Base-by-base conservation (phyloP, 495 filamentous ascomycete genomes). In the Neurospora sp. region DNA sequence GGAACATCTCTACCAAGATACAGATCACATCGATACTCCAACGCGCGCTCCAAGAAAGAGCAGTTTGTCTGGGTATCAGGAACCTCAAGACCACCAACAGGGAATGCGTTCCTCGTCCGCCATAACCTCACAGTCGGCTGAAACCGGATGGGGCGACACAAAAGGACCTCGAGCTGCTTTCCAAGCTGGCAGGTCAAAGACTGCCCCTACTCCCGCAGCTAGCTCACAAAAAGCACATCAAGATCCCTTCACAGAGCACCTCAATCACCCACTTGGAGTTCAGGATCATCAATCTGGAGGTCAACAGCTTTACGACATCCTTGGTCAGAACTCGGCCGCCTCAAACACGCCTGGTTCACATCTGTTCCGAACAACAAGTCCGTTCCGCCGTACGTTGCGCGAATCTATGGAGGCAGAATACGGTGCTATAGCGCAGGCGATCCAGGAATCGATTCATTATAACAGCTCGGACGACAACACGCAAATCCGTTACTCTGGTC, bases 331-430 rank as follows among this genome's bases (percentile, higher is more conserved):
- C 41, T 82, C 83, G 0, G 80, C 78, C 0, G 83, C 85, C 74
- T 85, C 85, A 71, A 83, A 79, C 14, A 84, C 82, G 41, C 82
- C 82, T 11, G 78, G 81, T 10, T 82, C 81, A 10, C 83, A 86
- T 73, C 80, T 86, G 22, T 85, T 87, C 74, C 83, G 84, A 44
- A 86, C 84, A 6, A 78, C 81, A 40, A 90, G 88, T 74, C 88
- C 89, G 16, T 91, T 84, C 76, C 85, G 85, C 46, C 84, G 85
- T 35, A 86, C 83, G 20, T 75, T 89, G 76, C 81, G 78, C 75
- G 81, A 80, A 44, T 79, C 75, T 8, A 88, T 84, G 69, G 74
- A 79, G 69, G 75, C 78, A 16, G 76, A 79, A 46, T 68, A 79
- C 5, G 74, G 76, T 18, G 74, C 41, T 16, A 75, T 68, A 70